A percentile compares a stretch with the other conserved stretches of the same genome.
Conservation (phyloP, 1,284 basidiomycete species). For the Irpex sp. region DNA sequence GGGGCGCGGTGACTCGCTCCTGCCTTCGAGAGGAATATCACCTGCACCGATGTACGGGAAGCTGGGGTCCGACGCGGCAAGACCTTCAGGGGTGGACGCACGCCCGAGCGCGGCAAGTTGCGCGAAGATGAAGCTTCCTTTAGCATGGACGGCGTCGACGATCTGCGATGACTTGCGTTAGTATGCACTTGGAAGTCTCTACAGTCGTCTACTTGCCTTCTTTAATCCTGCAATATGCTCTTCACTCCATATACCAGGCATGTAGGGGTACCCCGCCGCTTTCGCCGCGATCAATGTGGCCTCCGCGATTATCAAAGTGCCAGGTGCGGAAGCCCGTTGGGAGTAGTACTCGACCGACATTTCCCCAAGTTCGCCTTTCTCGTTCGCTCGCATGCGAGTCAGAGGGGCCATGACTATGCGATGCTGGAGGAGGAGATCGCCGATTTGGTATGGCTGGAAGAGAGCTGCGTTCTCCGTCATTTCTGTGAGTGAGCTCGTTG, state of each 20-base stretch:
- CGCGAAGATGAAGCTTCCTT: slow-evolving; percentile 36
- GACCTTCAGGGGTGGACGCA: slow-evolving; percentile 27
- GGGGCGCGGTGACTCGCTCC: slow-evolving; percentile 30
- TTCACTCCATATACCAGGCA: slow-evolving; percentile 41
- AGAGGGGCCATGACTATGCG: slow-evolving; percentile 47
- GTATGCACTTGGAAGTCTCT: not conserved
- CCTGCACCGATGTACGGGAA: slow-evolving; percentile 34
- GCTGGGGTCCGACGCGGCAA: slow-evolving; percentile 24
- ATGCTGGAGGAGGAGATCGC: slow-evolving; percentile 35
- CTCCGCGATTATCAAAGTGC: slow-evolving; percentile 48
- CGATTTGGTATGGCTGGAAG: slow-evolving; percentile 40
- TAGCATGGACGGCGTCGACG: slow-evolving; percentile 25
- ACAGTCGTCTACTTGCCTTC: slow-evolving; percentile 24
- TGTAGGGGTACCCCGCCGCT: slow-evolving; percentile 34
- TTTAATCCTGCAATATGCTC: slow-evolving; percentile 47
- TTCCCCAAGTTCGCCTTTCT: slow-evolving; percentile 21
- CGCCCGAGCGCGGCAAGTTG: slow-evolving; percentile 47
- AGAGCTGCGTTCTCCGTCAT: slow-evolving; percentile 31
- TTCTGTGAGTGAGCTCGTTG: not conserved
- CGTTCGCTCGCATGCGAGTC: slow-evolving; percentile 35
- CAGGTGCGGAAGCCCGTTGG: slow-evolving; percentile 40
- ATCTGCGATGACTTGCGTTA: slow-evolving; percentile 14
- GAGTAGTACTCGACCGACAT: slow-evolving; percentile 41
- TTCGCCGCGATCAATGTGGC: slow-evolving; percentile 37
- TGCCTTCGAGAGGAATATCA: slow-evolving; percentile 34